phyloP scores from a whole-genome alignment of 2,329 filamentous ascomycete genomes.

The Coniella lustricola region DNA sequence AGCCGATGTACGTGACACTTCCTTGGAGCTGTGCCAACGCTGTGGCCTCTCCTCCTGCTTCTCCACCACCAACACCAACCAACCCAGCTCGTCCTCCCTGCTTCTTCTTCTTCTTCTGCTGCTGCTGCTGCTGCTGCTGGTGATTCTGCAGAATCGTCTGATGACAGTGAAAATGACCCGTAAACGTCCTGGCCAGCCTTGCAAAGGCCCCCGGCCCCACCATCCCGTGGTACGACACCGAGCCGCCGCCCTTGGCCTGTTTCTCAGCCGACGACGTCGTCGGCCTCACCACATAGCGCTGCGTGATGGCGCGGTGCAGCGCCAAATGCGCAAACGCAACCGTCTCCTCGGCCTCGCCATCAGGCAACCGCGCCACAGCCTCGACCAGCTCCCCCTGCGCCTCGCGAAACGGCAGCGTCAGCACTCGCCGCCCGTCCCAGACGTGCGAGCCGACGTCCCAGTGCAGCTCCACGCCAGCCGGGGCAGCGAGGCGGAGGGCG shows the following conservation, averaged over 20 bases:
- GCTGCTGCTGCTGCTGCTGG: not conserved
- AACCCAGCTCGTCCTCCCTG: too few species aligned
- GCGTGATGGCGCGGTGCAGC: conserved; percentile 26
- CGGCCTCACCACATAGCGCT: conserved; percentile 21
- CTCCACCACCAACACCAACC: not conserved
- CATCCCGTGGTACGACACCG: conserved; percentile 22
- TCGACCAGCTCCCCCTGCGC: conserved; percentile 24
- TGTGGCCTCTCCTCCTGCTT: not conserved
- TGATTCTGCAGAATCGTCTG: conserved; percentile 23
- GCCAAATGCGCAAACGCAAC: conserved; percentile 27
- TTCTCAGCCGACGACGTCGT: not conserved
- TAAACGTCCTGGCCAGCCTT: conserved; percentile 26
- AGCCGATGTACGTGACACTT: conserved; percentile 26
- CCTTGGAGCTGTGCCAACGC: conserved; percentile 16
- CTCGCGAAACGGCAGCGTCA: conserved; percentile 27
- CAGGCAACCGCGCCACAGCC: conserved; percentile 19
- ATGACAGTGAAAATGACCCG: conserved; percentile 27
- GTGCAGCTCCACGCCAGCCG: conserved; percentile 19
- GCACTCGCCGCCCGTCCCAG: conserved; percentile 25
- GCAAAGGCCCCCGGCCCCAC: conserved; percentile 23
- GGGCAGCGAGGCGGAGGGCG: conserved; percentile 16
- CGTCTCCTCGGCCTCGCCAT: conserved; percentile 20
- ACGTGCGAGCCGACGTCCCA: conserved; percentile 17
- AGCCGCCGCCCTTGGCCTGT: not conserved
- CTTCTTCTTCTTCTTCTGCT: too few species aligned